Base-by-base conservation (phyloP, 495 filamentous ascomycete genomes). In the Friedmanniomyces endolithicus region DNA sequence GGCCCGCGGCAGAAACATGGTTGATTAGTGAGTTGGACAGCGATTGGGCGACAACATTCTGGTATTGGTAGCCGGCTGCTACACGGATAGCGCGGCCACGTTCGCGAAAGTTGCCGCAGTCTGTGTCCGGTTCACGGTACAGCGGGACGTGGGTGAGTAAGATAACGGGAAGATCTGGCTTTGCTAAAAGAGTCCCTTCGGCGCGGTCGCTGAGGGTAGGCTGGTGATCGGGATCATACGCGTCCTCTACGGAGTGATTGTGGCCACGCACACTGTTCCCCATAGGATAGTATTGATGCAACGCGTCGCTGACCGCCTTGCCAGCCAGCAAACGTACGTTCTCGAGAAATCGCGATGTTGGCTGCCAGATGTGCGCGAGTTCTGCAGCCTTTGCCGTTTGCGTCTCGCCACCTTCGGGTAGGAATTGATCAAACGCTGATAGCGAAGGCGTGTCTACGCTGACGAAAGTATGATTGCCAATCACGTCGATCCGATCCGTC, bases 381-480 rank as follows among this genome's bases (percentile, higher is more conserved):
- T 50, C 41, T 17, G 61, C 50, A 12, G 76, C 65, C 11, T 51
- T 29, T 2, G 43, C 44, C n/a, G 50, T 49, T 76, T 75, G 17
- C 2, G 43, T 54, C 37, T 62, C 55, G 45, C 48, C 56, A 17
- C 58, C 58, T 50, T 80, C 68, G 24, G 62, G 66, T 16, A 70
- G 72, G 58, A 75, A 75, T 19, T 79, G 75, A 35, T 75, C 74
- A 63, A 75, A 75, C 9, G 89, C 89, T 64, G 86, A 92, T 59
- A 97, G 68, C 11, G 88, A 95, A 6, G 94, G 82, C 0, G 82
- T 80, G 61, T 99, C 94, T 2, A 99, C 73, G 0, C 88, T 90
- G 7, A 99, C 84, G 65, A 97, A 90, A 0, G 88, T 92, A 67
- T 99, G 94, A 60, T 99, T 99, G 2, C 88, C 94, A 54, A 94